Conservation (phyloP, 768 basidiomycete species). For the Flagelloscypha sp. region DNA sequence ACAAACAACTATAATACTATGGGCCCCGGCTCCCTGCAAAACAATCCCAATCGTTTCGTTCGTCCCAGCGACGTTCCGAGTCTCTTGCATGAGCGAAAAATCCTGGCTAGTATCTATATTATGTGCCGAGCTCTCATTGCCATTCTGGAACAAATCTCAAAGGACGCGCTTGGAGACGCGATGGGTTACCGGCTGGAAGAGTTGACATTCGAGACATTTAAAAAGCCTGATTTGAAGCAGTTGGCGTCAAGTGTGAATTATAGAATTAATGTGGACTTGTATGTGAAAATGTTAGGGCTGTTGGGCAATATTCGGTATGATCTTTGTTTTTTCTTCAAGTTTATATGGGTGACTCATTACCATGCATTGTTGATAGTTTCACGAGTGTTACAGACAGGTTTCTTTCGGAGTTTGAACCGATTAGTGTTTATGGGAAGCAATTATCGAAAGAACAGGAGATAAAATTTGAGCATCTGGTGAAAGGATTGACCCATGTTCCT, state of each 20-base stretch:
- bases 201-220: slow-evolving; percentile 81
- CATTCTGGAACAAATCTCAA: slow-evolving; percentile 62
- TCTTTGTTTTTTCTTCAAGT: background rate
- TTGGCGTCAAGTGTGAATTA: slow-evolving; percentile 66
- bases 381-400: slow-evolving; percentile 91
- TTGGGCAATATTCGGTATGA: slow-evolving; percentile 72
- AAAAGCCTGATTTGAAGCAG: slow-evolving; percentile 59
- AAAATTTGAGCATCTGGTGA: slow-evolving; percentile 78
- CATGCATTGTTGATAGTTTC: slow-evolving; percentile 42
- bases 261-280: slow-evolving; percentile 72
- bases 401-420: slow-evolving; percentile 66
- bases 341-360: background rate
- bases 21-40: slow-evolving; percentile 26
- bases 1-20: too few relatives aligned
- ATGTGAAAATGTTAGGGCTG: slow-evolving; percentile 77
- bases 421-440: slow-evolving; percentile 65
- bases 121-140: slow-evolving; percentile 82
- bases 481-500: slow-evolving; percentile 72
- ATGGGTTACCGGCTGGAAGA: slow-evolving; percentile 80
- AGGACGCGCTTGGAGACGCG: slow-evolving; percentile 70
- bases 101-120: slow-evolving; percentile 81
- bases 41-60: slow-evolving; percentile 22
- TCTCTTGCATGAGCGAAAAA: slow-evolving; percentile 61
- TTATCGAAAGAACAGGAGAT: slow-evolving; percentile 74
- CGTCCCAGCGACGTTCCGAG: slow-evolving; percentile 40